phyloP scores from a whole-genome alignment of 257 asterid species.

The Solanum ahanhuiri region DNA sequence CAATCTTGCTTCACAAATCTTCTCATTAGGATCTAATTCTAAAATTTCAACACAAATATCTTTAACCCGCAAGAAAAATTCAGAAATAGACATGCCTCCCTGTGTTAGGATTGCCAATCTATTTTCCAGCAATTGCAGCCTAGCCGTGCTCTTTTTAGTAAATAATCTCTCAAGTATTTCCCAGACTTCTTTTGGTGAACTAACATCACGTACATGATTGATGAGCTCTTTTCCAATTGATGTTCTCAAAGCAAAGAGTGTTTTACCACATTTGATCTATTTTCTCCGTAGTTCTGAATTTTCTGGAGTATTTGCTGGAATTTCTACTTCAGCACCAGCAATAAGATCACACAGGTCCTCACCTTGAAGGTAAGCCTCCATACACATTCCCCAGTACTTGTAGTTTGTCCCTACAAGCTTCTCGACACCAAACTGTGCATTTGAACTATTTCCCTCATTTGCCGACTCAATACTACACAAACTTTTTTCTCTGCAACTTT shows the following conservation, averaged over 20 bases:
- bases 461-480: not conserved
- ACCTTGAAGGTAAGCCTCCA: not conserved
- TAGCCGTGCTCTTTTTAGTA: not conserved
- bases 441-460: not conserved
- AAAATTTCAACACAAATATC: not conserved
- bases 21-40: not conserved
- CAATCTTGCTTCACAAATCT: not conserved
- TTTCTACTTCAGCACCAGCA: not conserved
- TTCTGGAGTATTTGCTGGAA: not conserved
- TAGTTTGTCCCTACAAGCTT: not conserved
- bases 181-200: not conserved
- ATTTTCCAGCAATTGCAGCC: not conserved
- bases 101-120: not conserved
- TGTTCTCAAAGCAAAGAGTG: not conserved
- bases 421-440: not conserved
- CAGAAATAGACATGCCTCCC: not conserved
- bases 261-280: not conserved
- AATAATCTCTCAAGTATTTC: not conserved
- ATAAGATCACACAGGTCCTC: not conserved
- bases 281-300: not conserved
- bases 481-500: not conserved
- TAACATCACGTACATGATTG: not conserved
- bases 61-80: not conserved
- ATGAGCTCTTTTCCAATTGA: not conserved
- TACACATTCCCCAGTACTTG: not conserved